These are phyloP conservation scores for Dentipellis sp. DNA, from an alignment of 768 basidiomycete species.

Conservation along the genomic window DNA sequence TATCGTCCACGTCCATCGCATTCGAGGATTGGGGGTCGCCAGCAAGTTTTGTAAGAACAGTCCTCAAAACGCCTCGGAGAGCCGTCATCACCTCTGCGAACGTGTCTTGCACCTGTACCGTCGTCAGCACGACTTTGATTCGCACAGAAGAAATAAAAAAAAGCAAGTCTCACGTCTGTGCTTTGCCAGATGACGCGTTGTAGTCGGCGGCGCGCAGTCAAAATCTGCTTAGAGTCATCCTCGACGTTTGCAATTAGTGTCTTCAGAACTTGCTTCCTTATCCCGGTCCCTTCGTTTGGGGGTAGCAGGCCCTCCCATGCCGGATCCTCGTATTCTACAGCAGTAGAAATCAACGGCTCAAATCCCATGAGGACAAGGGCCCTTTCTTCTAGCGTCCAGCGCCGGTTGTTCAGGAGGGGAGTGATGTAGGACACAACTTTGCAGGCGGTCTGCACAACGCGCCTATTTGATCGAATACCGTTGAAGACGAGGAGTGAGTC, in stretches of 20 bases:
- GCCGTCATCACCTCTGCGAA: conserved; percentile 22
- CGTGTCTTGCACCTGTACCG: conserved; percentile 43
- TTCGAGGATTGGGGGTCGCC: conserved; percentile 13
- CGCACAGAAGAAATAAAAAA: neutral
- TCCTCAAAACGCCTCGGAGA: conserved; percentile 35
- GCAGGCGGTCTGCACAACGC: conserved; percentile 55
- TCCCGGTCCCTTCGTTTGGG: conserved; percentile 44
- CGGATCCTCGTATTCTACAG: conserved; percentile 18
- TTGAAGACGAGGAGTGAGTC: conserved; percentile 59
- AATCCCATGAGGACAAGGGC: conserved; percentile 56
- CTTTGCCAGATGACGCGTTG: conserved; percentile 59
- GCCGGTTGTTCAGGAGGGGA: conserved; percentile 29
- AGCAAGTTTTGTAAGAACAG: conserved; percentile 23
- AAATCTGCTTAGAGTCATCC: conserved; percentile 4
- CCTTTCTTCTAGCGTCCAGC: conserved; percentile 57
- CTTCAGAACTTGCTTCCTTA: conserved; percentile 45
- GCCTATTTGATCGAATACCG: conserved; percentile 49
- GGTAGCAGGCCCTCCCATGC: conserved; percentile 40
- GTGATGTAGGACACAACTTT: conserved; percentile 35
- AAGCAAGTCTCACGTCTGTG: conserved; percentile 57
- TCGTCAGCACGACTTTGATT: neutral
- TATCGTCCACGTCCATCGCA: conserved; percentile 30
- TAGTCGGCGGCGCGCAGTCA: conserved; percentile 29
- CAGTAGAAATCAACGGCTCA: conserved; percentile 48
- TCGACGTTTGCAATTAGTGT: conserved; percentile 18